These are phyloP conservation scores for Cladosporium sp. DNA, from an alignment of 2,329 filamentous ascomycete genomes.

Conservation along the genomic window DNA sequence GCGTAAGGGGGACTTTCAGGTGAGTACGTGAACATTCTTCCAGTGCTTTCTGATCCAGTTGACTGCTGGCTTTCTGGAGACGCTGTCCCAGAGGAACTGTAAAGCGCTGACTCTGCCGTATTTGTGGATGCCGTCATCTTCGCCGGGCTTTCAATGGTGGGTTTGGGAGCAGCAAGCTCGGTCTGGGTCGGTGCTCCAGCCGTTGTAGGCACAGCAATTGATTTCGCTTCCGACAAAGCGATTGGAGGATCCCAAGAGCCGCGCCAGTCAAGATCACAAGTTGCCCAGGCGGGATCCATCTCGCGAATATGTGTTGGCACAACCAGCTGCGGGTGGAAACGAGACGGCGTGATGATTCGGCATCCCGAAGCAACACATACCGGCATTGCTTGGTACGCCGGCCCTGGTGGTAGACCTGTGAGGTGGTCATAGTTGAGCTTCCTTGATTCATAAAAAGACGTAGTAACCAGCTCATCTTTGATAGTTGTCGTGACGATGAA, in stretches of 20 bases:
- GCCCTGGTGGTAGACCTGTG: neutral
- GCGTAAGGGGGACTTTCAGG: too few relatives aligned
- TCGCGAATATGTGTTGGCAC: conserved; percentile 14
- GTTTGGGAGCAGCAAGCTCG: neutral
- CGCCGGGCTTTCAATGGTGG: neutral
- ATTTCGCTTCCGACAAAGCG: conserved; percentile 1
- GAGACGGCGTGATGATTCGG: conserved; percentile 6
- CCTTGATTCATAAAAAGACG: neutral
- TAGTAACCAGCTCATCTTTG: neutral
- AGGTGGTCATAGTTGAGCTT: conserved; percentile 5
- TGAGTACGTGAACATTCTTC: too few relatives aligned
- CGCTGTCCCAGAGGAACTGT: too few relatives aligned
- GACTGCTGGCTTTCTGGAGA: too few relatives aligned
- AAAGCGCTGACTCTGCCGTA: neutral
- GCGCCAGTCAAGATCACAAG: conserved; percentile 14
- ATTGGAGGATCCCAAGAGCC: conserved; percentile 17
- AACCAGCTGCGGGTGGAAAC: conserved; percentile 14
- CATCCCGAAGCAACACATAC: conserved; percentile 4
- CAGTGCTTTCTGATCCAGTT: too few relatives aligned
- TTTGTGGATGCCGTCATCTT: neutral
- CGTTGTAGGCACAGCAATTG: neutral
- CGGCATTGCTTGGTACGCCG: conserved; percentile 3
- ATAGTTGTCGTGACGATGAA: conserved; percentile 1
- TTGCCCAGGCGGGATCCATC: conserved; percentile 16
- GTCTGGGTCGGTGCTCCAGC: neutral